Base-by-base conservation (phyloP, 768 basidiomycete genomes). In the Amanita pallidorosea region DNA sequence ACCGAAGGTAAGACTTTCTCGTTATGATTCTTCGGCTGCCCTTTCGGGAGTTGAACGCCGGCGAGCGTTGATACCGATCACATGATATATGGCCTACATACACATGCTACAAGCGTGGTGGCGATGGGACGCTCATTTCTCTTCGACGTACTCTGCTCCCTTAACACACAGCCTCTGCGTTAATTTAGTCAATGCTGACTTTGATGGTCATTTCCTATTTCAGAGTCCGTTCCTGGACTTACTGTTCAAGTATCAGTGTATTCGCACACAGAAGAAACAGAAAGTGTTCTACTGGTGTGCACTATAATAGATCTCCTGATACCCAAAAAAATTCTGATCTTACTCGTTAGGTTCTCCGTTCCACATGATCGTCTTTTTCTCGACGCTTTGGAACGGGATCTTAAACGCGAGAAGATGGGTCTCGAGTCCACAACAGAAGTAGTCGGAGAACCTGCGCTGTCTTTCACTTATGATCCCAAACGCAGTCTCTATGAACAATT, bases 251-350 rank as follows among this genome's bases (percentile, higher is more conserved):
- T 93, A 88, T 59, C 91, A 94, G 63, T 95, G 93, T 63, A 96
- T 97, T 57, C 81, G 94, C 35, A 97, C 94, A 1, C 94, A 97
- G 65, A 97, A 96, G 76, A 97, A 96, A 70, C 94, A 95, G 70
- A 93, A 97, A 65, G 94, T 97, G n/a, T 97, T 96, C 62, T 96
- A 89, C 65, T 97, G 94, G 93, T 89, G 57, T 49, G 83, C 70
- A 22, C 49, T 22, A 20, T 22, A 22, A 20, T 18, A 12, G 9
- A 9, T 22, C 4, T 22, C 36, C 15, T 23, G 44, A 17, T n/a
- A n/a, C 49, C 18, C 36, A 18, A 25, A 31, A 15, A 34, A 35
- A 43, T 18, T 27, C 18, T 33, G 11, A 22, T 20, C 6, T 12
- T 41, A 17, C 35, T 29, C 35, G 37, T 5, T 62, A 94, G 90